phyloP scores from a whole-genome alignment of 352 stramenopile species.

The Pythium aquatile region DNA sequence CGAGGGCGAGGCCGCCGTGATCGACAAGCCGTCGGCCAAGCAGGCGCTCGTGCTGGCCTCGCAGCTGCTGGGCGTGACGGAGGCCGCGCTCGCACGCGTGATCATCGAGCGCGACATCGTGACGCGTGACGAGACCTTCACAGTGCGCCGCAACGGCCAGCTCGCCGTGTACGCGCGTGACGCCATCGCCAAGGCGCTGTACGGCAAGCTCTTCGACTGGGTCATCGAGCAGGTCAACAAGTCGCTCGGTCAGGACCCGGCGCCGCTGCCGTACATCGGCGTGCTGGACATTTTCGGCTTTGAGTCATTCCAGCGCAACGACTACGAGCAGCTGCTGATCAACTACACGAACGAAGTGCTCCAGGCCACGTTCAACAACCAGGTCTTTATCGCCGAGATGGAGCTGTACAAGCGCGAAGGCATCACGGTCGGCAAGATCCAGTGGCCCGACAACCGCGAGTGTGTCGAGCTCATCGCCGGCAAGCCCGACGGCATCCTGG shows the following conservation, averaged over 20 bases:
- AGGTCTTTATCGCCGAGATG: slow-evolving; percentile 90
- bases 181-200: slow-evolving; percentile 93
- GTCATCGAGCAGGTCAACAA: slow-evolving; percentile 91
- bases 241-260: slow-evolving; percentile 77
- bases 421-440: slow-evolving; percentile 87
- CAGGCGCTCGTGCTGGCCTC: slow-evolving; percentile 49
- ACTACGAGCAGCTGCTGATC: slow-evolving; percentile 90
- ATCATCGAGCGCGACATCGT: slow-evolving; percentile 87
- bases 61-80: slow-evolving; percentile 66
- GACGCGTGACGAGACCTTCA: slow-evolving; percentile 83
- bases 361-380: slow-evolving; percentile 88
- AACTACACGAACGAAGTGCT: slow-evolving; percentile 91
- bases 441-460: slow-evolving; percentile 91
- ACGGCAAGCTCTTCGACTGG: slow-evolving; percentile 92
- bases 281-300: slow-evolving; percentile 93
- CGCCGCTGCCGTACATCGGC: slow-evolving; percentile 84
- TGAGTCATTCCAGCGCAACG: slow-evolving; percentile 89
- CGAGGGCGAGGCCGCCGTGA: slow-evolving; percentile 73
- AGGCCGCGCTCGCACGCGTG: slow-evolving; percentile 65
- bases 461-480: slow-evolving; percentile 88
- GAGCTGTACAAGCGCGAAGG: slow-evolving; percentile 90
- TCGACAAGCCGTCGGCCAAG: slow-evolving; percentile 69
- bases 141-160: slow-evolving; percentile 74
- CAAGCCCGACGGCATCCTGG: slow-evolving; percentile 79
- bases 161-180: slow-evolving; percentile 88